A percentile compares a stretch with the other conserved stretches of the same genome.
Conservation (phyloP, 2,329 filamentous ascomycete species). For the Monilinia polystroma region DNA sequence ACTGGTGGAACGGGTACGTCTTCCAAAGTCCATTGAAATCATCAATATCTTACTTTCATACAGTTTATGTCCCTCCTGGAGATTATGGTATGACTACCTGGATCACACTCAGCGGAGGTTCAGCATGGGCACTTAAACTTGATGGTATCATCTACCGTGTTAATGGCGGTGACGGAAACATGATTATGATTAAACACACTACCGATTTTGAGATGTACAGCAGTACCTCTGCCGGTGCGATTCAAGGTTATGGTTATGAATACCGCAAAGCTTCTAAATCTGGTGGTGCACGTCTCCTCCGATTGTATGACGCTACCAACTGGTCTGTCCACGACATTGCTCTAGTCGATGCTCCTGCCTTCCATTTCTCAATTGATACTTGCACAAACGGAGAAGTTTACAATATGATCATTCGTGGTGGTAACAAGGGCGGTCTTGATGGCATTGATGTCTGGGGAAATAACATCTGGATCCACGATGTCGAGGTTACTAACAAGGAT, state of each 20-base stretch:
- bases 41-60: slow-evolving; percentile 1
- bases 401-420: slow-evolving; percentile 55
- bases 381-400: slow-evolving; percentile 54
- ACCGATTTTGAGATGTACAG: slow-evolving; percentile 56
- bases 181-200: slow-evolving; percentile 52
- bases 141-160: slow-evolving; percentile 54
- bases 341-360: slow-evolving; percentile 33
- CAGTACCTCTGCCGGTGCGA: slow-evolving; percentile 50
- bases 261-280: slow-evolving; percentile 45
- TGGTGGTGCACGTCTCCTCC: slow-evolving; percentile 31
- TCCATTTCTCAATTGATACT: slow-evolving; percentile 51
- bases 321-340: slow-evolving; percentile 35
- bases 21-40: background rate
- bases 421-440: slow-evolving; percentile 52
- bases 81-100: slow-evolving; percentile 50
- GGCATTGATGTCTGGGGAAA: slow-evolving; percentile 55
- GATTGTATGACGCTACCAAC: slow-evolving; percentile 28
- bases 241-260: slow-evolving; percentile 53
- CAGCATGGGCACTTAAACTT: slow-evolving; percentile 51
- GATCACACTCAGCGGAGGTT: slow-evolving; percentile 49
- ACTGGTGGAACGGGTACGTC: slow-evolving; percentile 46
- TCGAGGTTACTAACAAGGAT: slow-evolving; percentile 62
- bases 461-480: slow-evolving; percentile 59
- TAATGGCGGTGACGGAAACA: slow-evolving; percentile 49
- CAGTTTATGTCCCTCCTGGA: slow-evolving; percentile 37